Conservation (phyloP, 169 alveolate genomes). For the Plasmodium gallinaceum region DNA sequence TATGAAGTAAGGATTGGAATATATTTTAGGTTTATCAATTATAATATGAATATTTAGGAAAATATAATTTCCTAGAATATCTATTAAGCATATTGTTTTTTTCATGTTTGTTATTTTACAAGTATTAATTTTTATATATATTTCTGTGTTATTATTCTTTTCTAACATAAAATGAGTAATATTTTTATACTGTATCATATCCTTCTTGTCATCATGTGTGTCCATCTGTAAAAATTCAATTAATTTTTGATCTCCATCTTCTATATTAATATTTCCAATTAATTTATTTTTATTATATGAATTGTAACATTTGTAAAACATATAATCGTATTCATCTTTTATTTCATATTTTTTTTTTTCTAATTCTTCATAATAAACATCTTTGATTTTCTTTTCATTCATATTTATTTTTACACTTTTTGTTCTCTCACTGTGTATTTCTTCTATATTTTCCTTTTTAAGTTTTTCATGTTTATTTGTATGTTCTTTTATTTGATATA, state of each 20-base stretch:
- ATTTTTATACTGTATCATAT: slow-evolving; percentile 39
- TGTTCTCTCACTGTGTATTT: background rate
- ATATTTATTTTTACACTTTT: background rate
- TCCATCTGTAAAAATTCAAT: slow-evolving; percentile 56
- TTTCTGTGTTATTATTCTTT: slow-evolving; percentile 41
- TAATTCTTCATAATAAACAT: slow-evolving; percentile 26
- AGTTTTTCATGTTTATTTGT: background rate
- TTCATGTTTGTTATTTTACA: slow-evolving; percentile 47
- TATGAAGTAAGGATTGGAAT: slow-evolving; percentile 68
- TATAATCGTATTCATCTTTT: slow-evolving; percentile 65
- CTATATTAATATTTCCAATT: slow-evolving; percentile 12
- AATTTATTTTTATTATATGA: slow-evolving; percentile 1
- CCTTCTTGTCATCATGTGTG: slow-evolving; percentile 44
- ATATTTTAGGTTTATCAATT: slow-evolving; percentile 62
- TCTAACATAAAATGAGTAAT: slow-evolving; percentile 59
- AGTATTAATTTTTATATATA: slow-evolving; percentile 49
- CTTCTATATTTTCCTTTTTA: background rate
- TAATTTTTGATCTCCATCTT: slow-evolving; percentile 5
- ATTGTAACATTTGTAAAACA: slow-evolving; percentile 20
- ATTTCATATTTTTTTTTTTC: slow-evolving; percentile 59
- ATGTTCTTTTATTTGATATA: background rate
- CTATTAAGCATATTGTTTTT: slow-evolving; percentile 64
- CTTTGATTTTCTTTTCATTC: slow-evolving; percentile 17
- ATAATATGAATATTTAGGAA: slow-evolving; percentile 53
- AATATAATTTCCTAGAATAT: slow-evolving; percentile 35